Base-by-base conservation (phyloP, 2,329 filamentous ascomycete species). In the Beauveria asiatica region DNA sequence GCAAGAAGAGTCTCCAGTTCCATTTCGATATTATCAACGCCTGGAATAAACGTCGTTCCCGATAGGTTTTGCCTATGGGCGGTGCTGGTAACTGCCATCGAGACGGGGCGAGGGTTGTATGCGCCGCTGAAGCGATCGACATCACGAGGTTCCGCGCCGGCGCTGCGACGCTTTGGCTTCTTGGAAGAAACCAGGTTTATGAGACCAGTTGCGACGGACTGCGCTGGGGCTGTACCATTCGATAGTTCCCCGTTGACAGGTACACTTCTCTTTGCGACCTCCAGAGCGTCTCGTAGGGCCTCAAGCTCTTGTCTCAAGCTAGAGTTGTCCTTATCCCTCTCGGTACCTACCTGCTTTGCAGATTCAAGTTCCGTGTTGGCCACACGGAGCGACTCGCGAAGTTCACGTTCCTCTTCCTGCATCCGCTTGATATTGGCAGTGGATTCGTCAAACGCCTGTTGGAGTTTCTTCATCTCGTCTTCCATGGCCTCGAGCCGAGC, bases 171-270 rank as follows among this genome's bases (percentile, higher is more conserved):
- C 81, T 97, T 97, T 46, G 92, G 91, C 77, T 96, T 97, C 85
- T 97, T 97, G 54, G 91, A 93, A 2, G 93, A 90, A 27, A 99
- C 94, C 39, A 99, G 81, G 73, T 97, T 99, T 81, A 99, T 97
- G 63, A 99, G 84, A 46, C 92, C 92, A 70, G 82, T 89, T 33
- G 83, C 78, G 58, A 82, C 79, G 45, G 84, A 75, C 54, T 83
- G 78, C 19, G 77, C 72, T 10, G 67, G 64, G 48, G 70, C 68
- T 23, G 67, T 67, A 21, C 76, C 76, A 56, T 78, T 78, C 37
- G 70, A 65, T 23, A 72, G 63, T 17, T 80, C 78, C 60, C 90
- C 90, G 68, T 92, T 92, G 67, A 88, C 77, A 10, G 92, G 89
- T 33, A 83, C 86, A 49, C 84, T 84, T 68, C 90, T 85, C 76